Evolutionary conservation across 257 asterid genomes (phyloP), one percentile per base, ranked within the genome.

Genomic region (Solanum ahanhuiri): DNA sequence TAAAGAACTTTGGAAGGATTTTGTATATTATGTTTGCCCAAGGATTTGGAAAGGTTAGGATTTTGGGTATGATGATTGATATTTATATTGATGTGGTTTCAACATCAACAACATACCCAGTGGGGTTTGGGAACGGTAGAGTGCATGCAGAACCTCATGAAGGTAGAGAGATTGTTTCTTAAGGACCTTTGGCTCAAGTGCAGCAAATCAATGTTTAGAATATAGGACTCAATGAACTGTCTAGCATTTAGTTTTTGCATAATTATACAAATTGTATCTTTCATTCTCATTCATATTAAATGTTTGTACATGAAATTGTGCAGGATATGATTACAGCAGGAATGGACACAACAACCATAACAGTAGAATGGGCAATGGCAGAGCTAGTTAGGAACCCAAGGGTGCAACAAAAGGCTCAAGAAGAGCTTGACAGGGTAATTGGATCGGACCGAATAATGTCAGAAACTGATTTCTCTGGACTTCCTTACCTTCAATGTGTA

Each of bases 311-410:
- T 37, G 43, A 23, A 76, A 12, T 76, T 75, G 37, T 90, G 91
- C 94, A 96, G 98, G 97, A 96, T 67, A 95, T 94, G 98, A 93
- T 96, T 85, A 91, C 98, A 2, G 98, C 98, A 1, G 98, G 98
- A 70, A 94, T 96, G 98, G 99, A 96, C 93, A 96, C 99, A 1
- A 91, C 95, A 45, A 88, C 98, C n/a, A 96, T 95, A 79, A 89
- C 95, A 1, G 96, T 89, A 7, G 98, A 96, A 57, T 96, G 98
- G 98, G 96, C 93, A 7, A 60, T 96, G 91, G 98, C 98, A 0
- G 98, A 94, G 92, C 84, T 96, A 87, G 95, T 96, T 1, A 87
- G 91, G 88, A 96, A 93, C 89, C 98, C 98, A 2, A 87, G 98
- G 85, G 98, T 94, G 34, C 98, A 96, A 85, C 92, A 91, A 18